Conservation (phyloP, 352 stramenopile species). For the Pythium guiyangense region DNA sequence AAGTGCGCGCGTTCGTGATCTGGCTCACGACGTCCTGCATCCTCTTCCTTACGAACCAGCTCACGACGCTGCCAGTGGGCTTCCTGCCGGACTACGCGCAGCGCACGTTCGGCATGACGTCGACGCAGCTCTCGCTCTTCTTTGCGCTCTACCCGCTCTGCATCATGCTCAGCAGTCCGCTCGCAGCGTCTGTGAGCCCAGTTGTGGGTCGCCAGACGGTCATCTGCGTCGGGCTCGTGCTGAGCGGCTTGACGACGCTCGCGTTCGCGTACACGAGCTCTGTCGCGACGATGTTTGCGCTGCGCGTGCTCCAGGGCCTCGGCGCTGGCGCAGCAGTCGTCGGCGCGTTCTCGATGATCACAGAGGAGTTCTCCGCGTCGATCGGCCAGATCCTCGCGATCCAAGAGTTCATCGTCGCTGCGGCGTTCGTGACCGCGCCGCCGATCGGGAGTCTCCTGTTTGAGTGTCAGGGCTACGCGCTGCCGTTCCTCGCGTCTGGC, state of each 20-base stretch:
- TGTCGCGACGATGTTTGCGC: constrained; percentile 29
- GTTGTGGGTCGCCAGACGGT: constrained; percentile 52
- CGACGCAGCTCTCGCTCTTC: constrained; percentile 52
- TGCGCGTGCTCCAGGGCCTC: constrained; percentile 56
- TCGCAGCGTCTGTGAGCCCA: constrained; percentile 39
- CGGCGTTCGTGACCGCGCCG: constrained; percentile 55
- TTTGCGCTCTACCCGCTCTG: constrained; percentile 72
- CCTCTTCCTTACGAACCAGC: constrained; percentile 69
- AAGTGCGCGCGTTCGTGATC: constrained; percentile 36
- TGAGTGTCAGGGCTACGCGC: constrained; percentile 42
- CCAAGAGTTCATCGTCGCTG: constrained; percentile 65
- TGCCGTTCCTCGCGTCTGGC: constrained; percentile 57
- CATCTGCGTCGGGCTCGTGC: constrained; percentile 62
- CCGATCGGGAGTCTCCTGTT: constrained; percentile 55
- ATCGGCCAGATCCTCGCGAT: constrained; percentile 53
- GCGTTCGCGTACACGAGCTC: constrained; percentile 53
- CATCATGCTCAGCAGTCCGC: constrained; percentile 68
- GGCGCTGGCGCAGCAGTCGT: constrained; percentile 60
- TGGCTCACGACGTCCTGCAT: constrained; percentile 45
- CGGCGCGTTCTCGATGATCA: constrained; percentile 60
- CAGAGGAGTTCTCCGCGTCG: constrained; percentile 50
- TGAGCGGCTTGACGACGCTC: constrained; percentile 59
- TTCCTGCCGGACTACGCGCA: constrained; percentile 67
- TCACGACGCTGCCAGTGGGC: constrained; percentile 68
- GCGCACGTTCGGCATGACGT: constrained; percentile 36